Conservation (phyloP, 306 rosid species). For the Abrus precatorius region DNA sequence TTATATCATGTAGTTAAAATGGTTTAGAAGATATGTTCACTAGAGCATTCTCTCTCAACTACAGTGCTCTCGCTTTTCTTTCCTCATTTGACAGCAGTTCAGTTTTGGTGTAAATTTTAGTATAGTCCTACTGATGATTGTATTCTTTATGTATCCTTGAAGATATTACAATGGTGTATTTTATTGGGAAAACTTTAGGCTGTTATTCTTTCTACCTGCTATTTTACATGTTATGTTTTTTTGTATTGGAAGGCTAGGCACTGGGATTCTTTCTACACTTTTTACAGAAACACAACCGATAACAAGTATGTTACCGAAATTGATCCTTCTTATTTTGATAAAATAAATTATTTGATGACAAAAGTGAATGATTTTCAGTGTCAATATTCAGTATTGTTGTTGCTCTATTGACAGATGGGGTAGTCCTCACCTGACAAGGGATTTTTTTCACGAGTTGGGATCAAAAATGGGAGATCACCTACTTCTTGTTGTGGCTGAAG, state of each 20-base stretch:
- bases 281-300: conserved; percentile 89
- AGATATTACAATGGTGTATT: conserved; percentile 24
- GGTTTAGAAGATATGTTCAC: conserved; percentile 18
- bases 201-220: conserved; percentile 32
- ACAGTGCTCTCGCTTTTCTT: not conserved
- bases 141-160: conserved; percentile 5
- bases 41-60: conserved; percentile 16
- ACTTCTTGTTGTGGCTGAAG: conserved; percentile 87
- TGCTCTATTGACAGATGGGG: conserved; percentile 82
- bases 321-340: conserved; percentile 21
- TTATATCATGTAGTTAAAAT: conserved; percentile 3
- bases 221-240: conserved; percentile 27
- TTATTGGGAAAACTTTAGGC: not conserved
- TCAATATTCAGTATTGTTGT: conserved; percentile 39
- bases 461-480: conserved; percentile 91
- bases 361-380: conserved; percentile 5
- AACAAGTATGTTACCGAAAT: conserved; percentile 73
- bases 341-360: conserved; percentile 28
- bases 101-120: conserved; percentile 29
- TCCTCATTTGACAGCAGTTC: conserved; percentile 8
- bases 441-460: conserved; percentile 85
- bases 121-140: not conserved
- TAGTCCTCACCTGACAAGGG: conserved; percentile 86
- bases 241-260: conserved; percentile 77
- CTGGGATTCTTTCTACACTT: conserved; percentile 90